Evolutionary conservation across 2,329 filamentous ascomycete genomes (phyloP).

Genomic region (Cephalotrichum gorgonifer): DNA sequence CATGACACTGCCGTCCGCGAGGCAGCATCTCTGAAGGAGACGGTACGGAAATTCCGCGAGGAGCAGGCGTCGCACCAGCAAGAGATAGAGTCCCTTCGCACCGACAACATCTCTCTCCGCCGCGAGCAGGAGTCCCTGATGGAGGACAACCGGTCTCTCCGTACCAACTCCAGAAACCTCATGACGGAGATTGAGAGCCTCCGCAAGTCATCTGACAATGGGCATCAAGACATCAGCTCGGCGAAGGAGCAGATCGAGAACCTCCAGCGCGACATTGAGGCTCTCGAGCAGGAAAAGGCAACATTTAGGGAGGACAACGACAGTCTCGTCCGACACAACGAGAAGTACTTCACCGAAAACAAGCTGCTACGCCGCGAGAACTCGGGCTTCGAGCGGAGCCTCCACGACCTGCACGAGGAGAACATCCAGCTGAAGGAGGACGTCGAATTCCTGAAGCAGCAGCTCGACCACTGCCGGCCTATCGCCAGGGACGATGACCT

Average conservation of each 20-base stretch:
- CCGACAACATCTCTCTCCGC: constrained; percentile 28
- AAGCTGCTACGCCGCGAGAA: constrained; percentile 38
- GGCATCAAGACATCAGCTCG: constrained; percentile 29
- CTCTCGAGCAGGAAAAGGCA: constrained; percentile 30
- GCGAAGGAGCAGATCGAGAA: constrained; percentile 28
- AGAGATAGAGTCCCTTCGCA: constrained; percentile 29
- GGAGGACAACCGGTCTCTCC: constrained; percentile 33
- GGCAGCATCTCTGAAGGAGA: constrained; percentile 26
- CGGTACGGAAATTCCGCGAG: constrained; percentile 27
- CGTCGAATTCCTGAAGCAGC: constrained; percentile 32
- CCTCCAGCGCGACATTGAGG: constrained; percentile 25
- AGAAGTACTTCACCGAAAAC: constrained; percentile 44
- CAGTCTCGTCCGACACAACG: constrained; percentile 42
- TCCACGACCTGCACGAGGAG: constrained; percentile 33
- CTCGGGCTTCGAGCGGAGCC: constrained; percentile 33
- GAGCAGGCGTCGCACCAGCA: constrained; percentile 24
- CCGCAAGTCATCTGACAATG: constrained; percentile 27
- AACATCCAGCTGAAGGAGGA: constrained; percentile 37
- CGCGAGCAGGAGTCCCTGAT: constrained; percentile 31
- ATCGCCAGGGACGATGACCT: constrained; percentile 22
- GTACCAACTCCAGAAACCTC: constrained; percentile 27
- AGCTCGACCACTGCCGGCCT: constrained; percentile 30
- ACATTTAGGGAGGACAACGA: constrained; percentile 39
- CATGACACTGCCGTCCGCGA: constrained; percentile 24
- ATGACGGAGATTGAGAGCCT: constrained; percentile 33